Evolutionary conservation across 78 protist species (phyloP), one percentile per base, ranked within the genome.

Genomic region (Dictyostelium purpureum): DNA sequence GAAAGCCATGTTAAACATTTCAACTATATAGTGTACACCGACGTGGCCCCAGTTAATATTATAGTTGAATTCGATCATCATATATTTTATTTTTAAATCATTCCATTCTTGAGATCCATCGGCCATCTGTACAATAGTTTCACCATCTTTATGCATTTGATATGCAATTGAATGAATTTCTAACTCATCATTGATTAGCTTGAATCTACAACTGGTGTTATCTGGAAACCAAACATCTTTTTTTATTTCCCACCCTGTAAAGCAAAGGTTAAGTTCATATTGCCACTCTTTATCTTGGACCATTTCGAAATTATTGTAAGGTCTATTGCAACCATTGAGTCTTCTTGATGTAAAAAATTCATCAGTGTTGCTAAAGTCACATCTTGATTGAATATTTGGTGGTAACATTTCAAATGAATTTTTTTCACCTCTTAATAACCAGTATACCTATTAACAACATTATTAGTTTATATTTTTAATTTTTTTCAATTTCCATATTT

Each of bases 391-490:
- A 10, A 79, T 70, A 65, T 79, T 79, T 59, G 88, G 88, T 42
- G 88, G 88, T 79, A 79, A 21, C 88, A 79, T 79, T 24, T 79
- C 76, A 75, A 31, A n/a, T 63, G 88, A 47, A 79, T 79, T 69
- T 43, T 79, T 79, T 47, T 79, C 88, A 43, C 88, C 88, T 37
- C 88, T n/a, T 47, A 63, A 26, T 70, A 79, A 16, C 88, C 88
- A 79, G 63, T 79, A 79, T 4, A 10, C 6, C n/a, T n/a, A n/a
- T n/a, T n/a, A n/a, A n/a, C n/a, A n/a, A n/a, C n/a, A n/a, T n/a
- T n/a, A n/a, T n/a, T n/a, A n/a, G n/a, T n/a, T n/a, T n/a, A n/a
- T n/a, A n/a, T n/a, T n/a, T n/a, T n/a, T n/a, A n/a, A n/a, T n/a
- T n/a, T n/a, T n/a, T n/a, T n/a, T n/a, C n/a, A n/a, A n/a, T n/a